Evolutionary conservation across 148 eudicot species (phyloP), one percentile per base, ranked within the genome.

Genomic region (Persicaria maculosa): DNA sequence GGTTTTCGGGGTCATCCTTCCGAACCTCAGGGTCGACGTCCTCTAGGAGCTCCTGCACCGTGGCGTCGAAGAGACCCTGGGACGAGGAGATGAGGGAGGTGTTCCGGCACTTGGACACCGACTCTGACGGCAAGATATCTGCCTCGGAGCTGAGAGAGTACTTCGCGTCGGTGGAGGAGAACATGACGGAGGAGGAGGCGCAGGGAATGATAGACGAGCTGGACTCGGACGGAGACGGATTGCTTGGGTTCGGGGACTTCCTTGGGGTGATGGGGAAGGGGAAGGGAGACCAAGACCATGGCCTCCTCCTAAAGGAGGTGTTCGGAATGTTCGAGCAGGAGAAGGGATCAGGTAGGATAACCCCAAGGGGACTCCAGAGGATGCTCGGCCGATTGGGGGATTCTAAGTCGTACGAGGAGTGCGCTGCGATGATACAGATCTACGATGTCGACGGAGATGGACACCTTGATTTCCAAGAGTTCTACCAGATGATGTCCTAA

Each of bases 391-490:
- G 87, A 2, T 78, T 91, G 1, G 97, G 97, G 8, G 90, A 91
- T 57, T 71, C 83, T 0, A 88, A 80, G 36, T 85, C 92, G 1
- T 78, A 86, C 61, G 81, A 86, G 12, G 92, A 91, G 74, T 91
- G 97, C 71, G 88, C 68, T 45, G 83, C 84, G 0, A 91, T 91
- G 93, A 89, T 91, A 45, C 85, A 74, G 16, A 87, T 76, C 8
- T 91, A 76, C 83, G 97, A 91, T 55, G 59, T 74, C 6, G 86
- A 91, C 78, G 97, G 94, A 11, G 87, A 88, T 79, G 97, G 97
- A 9, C 88, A 79, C 47, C 86, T 91, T 75, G 88, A 84, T 78
- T 91, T 85, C 68, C 65, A 84, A 77, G 94, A 89, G 77, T 91
- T 91, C 72, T 78, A 85, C 17, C 88, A 84, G 10, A 91, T 91